Evolutionary conservation across 495 filamentous ascomycete species (phyloP).

Genomic region (Rusavskia elegans): DNA sequence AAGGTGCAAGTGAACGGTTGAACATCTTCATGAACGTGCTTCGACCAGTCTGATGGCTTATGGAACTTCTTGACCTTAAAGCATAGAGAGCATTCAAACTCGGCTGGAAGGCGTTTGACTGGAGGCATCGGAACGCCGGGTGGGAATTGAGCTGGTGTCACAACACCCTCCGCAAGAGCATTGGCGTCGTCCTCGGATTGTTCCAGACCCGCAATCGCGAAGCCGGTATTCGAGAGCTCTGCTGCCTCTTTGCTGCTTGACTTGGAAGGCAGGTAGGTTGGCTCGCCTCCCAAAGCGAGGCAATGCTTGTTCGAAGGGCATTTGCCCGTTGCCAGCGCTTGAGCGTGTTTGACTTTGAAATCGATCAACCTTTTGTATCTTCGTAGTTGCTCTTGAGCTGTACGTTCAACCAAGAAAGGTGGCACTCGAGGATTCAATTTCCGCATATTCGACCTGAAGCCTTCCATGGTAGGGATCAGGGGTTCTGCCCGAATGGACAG

Average conservation of each 20-base stretch:
- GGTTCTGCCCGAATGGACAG: slow-evolving; percentile 25
- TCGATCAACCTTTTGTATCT: slow-evolving; percentile 70
- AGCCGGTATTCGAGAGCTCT: slow-evolving; percentile 23
- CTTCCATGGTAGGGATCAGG: slow-evolving; percentile 59
- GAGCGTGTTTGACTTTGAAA: slow-evolving; percentile 52
- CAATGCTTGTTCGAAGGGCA: slow-evolving; percentile 51
- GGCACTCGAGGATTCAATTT: slow-evolving; percentile 55
- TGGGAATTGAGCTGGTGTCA: slow-evolving; percentile 60
- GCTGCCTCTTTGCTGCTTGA: slow-evolving; percentile 16
- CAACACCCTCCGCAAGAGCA: slow-evolving; percentile 45
- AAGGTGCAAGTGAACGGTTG: slow-evolving; percentile 95
- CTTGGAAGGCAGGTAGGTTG: slow-evolving; percentile 29
- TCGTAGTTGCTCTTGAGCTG: slow-evolving; percentile 61
- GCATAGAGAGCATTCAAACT: slow-evolving; percentile 87
- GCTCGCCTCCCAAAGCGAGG: slow-evolving; percentile 44
- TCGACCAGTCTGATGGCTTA: slow-evolving; percentile 97
- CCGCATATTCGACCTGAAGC: slow-evolving; percentile 62
- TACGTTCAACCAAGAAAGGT: slow-evolving; percentile 60
- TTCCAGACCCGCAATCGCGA: slow-evolving; percentile 26
- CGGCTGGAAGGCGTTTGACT: slow-evolving; percentile 60
- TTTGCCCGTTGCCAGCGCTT: slow-evolving; percentile 31
- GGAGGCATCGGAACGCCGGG: slow-evolving; percentile 70
- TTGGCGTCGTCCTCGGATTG: slow-evolving; percentile 45
- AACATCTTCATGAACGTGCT: slow-evolving; percentile 91
- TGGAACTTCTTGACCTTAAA: slow-evolving; percentile 80